These are phyloP conservation scores for Kurtzmaniella quercitrusa DNA, from an alignment of 1,139 yeast species.

Conservation along the genomic window DNA sequence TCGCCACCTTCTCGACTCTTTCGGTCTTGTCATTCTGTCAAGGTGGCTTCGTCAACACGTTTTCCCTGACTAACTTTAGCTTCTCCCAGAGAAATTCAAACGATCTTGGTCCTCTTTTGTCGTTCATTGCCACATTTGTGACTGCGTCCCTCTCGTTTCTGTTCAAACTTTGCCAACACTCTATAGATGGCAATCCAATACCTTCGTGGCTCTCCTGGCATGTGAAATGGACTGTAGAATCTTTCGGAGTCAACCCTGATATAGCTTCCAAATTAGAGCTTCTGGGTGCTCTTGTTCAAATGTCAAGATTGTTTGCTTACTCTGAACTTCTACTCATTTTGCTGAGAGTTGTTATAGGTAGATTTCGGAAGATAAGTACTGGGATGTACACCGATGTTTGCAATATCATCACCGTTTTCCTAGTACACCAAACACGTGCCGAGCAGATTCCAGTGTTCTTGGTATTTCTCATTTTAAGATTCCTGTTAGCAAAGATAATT, in stretches of 20 bases:
- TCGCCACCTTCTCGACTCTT: constrained; percentile 32
- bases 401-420: constrained; percentile 45
- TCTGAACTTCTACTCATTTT: constrained; percentile 16
- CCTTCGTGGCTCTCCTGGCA: constrained; percentile 34
- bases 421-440: constrained; percentile 67
- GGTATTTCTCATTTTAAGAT: constrained; percentile 41
- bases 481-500: constrained; percentile 14
- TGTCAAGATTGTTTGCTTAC: constrained; percentile 26
- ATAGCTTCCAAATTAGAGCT: constrained; percentile 19
- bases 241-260: constrained; percentile 16
- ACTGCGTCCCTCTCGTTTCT: constrained; percentile 39
- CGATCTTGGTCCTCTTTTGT: constrained; percentile 23
- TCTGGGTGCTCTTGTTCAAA: constrained; percentile 22
- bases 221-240: constrained; percentile 27
- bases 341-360: constrained; percentile 25
- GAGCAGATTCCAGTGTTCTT: constrained; percentile 69
- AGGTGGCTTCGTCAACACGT: constrained; percentile 20
- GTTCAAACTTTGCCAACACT: constrained; percentile 57
- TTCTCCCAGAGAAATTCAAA: constrained; percentile 10
- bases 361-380: constrained; percentile 16
- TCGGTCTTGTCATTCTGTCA: constrained; percentile 23
- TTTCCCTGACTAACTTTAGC: constrained; percentile 7
- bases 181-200: constrained; percentile 48
- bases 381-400: constrained; percentile 39
- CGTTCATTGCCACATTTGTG: constrained; percentile 38